Evolutionary conservation across 139 green algal genomes (phyloP).

Genomic region (Microglena sp.): DNA sequence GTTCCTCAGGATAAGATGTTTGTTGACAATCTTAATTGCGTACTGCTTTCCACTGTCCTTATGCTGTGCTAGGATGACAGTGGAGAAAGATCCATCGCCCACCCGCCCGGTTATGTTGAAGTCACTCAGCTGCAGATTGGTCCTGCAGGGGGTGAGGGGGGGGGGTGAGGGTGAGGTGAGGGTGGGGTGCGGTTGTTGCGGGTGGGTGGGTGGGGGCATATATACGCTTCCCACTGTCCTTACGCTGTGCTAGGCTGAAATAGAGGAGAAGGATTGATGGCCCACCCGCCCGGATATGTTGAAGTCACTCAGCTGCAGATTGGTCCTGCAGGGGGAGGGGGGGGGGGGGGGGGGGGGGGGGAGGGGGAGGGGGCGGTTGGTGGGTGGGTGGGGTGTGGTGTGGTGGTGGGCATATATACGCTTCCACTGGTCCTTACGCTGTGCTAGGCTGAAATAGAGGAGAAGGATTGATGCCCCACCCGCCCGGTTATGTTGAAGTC

Average conservation of each 20-base stretch:
- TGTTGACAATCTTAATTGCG: slow-evolving; percentile 42
- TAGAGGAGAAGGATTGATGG: slow-evolving; percentile 31
- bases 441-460: slow-evolving; percentile 26
- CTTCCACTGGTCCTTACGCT: slow-evolving; percentile 9
- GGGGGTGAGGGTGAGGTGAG: neutral
- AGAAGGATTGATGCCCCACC: slow-evolving; percentile 32
- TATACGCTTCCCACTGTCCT: slow-evolving; percentile 9
- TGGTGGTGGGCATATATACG: no score
- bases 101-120: slow-evolving; percentile 28
- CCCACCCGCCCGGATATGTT: slow-evolving; percentile 23
- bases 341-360: neutral
- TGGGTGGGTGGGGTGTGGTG: no score
- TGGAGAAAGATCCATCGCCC: slow-evolving; percentile 35
- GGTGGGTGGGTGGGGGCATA: no score
- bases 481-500: slow-evolving; percentile 30
- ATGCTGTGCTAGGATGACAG: slow-evolving; percentile 22
- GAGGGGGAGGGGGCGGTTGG: neutral
- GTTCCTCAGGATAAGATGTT: slow-evolving; percentile 36
- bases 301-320: slow-evolving; percentile 24
- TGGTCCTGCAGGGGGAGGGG: neutral
- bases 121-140: slow-evolving; percentile 17
- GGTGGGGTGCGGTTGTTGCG: neutral
- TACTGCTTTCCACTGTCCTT: slow-evolving; percentile 18
- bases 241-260: slow-evolving; percentile 21
- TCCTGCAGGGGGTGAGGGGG: neutral